Base-by-base conservation (phyloP, 2,329 filamentous ascomycete genomes). In the Epichloe sp. region DNA sequence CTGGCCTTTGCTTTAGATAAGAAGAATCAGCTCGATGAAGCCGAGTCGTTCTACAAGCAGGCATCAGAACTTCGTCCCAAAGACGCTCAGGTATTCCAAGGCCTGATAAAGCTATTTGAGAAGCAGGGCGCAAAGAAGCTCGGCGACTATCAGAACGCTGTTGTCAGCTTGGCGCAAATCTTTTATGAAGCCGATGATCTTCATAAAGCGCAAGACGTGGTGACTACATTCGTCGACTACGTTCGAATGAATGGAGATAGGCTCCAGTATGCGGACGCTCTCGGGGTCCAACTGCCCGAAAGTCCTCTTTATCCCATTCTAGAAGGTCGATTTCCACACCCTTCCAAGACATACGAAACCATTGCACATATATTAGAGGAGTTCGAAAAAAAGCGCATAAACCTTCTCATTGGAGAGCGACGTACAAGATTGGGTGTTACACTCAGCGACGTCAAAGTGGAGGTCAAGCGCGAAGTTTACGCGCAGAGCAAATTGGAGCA, bases 341-440 rank as follows among this genome's bases (percentile, higher is more conserved):
- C 93, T 0, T 79, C 83, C 10, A 79, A 82, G 53, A 94, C 87
- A 0, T 95, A 94, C 65, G 83, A 83, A 58, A 83, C 79, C 36
- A 82, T 97, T 50, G 86, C 88, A 14, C 83, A 93, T 58, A 86
- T 95, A 19, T 76, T 87, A 3, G 93, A 97, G 62, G 72, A 79
- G 2, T 87, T 93, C 54, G 93, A 98, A 68, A 90, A 86, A 86
- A 85, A 91, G 63, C 83, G 81, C 35, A 91, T 96, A 65, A 95
- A 95, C 63, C 86, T 79, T 4, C 80, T 95, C 53, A 94, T 98
- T 57, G 88, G 85, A 35, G 89, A 95, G 67, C 80, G 93, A 43
- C 79, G 90, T 56, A 95, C 90, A 1, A 79, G 93, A 38, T 76
- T 98, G 3, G 93, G 93, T 42, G 89, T 90, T 10, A 85, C 80